Conservation (phyloP, 768 basidiomycete genomes). For the Russula sp. region DNA sequence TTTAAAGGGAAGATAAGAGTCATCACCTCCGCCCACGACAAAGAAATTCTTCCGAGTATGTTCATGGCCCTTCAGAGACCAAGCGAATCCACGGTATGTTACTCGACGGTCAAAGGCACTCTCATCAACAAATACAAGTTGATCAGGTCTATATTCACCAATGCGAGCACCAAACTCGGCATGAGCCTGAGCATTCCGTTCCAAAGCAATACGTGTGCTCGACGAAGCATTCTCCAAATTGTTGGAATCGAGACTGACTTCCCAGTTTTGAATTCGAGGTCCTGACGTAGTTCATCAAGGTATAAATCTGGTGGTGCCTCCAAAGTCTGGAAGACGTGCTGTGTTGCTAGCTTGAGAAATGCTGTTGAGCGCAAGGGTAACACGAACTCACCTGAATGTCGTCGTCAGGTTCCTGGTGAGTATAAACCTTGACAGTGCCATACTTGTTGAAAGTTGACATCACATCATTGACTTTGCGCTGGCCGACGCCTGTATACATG, state of each 20-base stretch:
- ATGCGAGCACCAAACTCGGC: neutral
- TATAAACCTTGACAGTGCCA: neutral
- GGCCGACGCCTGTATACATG: neutral
- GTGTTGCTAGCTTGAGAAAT: too few species aligned
- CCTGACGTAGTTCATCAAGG: too few species aligned
- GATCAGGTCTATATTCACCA: neutral
- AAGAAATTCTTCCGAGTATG: neutral
- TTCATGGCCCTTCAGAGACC: neutral
- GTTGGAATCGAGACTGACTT: neutral
- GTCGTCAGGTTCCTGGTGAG: neutral
- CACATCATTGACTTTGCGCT: neutral
- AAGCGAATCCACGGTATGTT: neutral
- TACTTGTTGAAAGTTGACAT: neutral
- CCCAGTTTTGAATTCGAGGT: neutral
- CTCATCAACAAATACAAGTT: neutral
- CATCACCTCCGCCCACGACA: neutral
- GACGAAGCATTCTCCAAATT: neutral
- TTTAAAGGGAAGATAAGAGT: neutral
- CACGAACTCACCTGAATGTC: too few species aligned
- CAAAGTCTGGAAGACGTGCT: too few species aligned
- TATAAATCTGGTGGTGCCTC: too few species aligned
- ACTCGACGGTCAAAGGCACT: neutral
- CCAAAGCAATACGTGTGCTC: neutral
- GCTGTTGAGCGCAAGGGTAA: too few species aligned
- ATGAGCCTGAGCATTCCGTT: neutral